These are phyloP conservation scores for Aspergillus sojae DNA, from an alignment of 2,329 filamentous ascomycete species.

Conservation along the genomic window DNA sequence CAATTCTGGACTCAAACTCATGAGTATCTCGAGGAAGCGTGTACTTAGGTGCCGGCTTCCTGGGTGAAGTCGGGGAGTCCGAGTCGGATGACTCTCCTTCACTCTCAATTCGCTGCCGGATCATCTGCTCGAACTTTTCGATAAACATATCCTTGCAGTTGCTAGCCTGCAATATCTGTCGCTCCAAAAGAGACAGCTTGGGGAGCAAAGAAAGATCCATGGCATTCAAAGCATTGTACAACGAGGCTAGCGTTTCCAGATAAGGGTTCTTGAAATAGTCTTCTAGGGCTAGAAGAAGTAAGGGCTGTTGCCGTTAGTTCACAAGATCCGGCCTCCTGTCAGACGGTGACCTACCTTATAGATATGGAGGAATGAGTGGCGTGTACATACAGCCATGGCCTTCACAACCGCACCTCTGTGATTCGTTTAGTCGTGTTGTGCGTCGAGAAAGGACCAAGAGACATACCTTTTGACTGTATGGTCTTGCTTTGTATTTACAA, in stretches of 20 bases:
- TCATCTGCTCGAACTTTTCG: conserved; percentile 96
- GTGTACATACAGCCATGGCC: conserved; percentile 97
- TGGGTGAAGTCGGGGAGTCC: conserved; percentile 48
- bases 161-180: conserved; percentile 81
- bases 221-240: conserved; percentile 90
- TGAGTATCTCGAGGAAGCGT: conserved; percentile 89
- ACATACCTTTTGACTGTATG: conserved; percentile 74
- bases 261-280: conserved; percentile 95
- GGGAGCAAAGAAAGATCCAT: conserved; percentile 98
- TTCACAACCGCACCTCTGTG: conserved; percentile 87
- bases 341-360: conserved; percentile 71
- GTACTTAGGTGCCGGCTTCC: conserved; percentile 67
- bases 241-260: conserved; percentile 80
- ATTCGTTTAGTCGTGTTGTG: conserved; percentile 4
- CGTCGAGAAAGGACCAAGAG: background rate
- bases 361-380: conserved; percentile 96
- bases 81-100: conserved; percentile 49
- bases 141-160: conserved; percentile 96
- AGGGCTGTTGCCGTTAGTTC: conserved; percentile 59
- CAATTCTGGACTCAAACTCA: conserved; percentile 92
- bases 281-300: conserved; percentile 86
- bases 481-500: conserved; percentile 98
- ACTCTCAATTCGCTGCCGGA: conserved; percentile 75
- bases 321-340: background rate
- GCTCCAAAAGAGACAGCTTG: conserved; percentile 77